Percentiles rank a stretch among this genome's conserved stretches.
These are phyloP conservation scores for Colletotrichum siamense DNA, from an alignment of 2,329 filamentous ascomycete species.

Conservation along the genomic window DNA sequence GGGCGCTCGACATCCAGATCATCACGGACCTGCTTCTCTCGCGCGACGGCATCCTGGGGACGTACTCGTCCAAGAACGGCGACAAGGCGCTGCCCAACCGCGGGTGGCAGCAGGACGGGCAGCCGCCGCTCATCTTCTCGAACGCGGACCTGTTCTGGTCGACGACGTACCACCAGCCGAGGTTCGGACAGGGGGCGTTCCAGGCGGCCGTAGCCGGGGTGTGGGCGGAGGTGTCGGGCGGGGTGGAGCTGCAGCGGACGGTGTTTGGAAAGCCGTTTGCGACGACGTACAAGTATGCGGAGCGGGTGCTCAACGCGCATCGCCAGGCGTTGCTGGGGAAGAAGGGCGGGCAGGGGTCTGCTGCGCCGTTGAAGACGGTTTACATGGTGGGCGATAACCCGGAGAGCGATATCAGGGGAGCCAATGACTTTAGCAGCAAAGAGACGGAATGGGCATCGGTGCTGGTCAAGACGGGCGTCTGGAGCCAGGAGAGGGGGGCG, in stretches of 20 bases:
- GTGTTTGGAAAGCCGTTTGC: constrained; percentile 84
- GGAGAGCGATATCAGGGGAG: constrained; percentile 88
- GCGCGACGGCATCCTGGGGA: constrained; percentile 78
- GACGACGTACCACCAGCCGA: constrained; percentile 81
- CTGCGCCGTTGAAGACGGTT: constrained; percentile 68
- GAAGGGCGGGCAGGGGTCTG: constrained; percentile 13
- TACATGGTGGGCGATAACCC: constrained; percentile 97
- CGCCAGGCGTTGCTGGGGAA: constrained; percentile 51
- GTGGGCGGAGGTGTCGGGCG: constrained; percentile 75
- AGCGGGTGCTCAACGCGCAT: constrained; percentile 71
- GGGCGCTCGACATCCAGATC: constrained; percentile 88
- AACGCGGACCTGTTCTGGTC: constrained; percentile 94
- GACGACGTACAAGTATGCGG: constrained; percentile 83
- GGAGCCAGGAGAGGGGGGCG: constrained; percentile 47
- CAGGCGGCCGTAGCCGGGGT: constrained; percentile 80
- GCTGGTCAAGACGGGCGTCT: constrained; percentile 83
- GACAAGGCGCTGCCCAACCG: constrained; percentile 66
- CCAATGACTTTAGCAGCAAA: constrained; percentile 74
- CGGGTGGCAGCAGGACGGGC: constrained; percentile 83
- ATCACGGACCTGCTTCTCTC: constrained; percentile 86
- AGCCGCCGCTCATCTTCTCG: constrained; percentile 84
- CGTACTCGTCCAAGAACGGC: constrained; percentile 76
- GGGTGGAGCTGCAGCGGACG: constrained; percentile 63
- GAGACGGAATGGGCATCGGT: constrained; percentile 80
- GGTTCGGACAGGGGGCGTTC: constrained; percentile 92